Evolutionary conservation across 306 rosid species (phyloP).

Genomic region (Alnus rubra): DNA sequence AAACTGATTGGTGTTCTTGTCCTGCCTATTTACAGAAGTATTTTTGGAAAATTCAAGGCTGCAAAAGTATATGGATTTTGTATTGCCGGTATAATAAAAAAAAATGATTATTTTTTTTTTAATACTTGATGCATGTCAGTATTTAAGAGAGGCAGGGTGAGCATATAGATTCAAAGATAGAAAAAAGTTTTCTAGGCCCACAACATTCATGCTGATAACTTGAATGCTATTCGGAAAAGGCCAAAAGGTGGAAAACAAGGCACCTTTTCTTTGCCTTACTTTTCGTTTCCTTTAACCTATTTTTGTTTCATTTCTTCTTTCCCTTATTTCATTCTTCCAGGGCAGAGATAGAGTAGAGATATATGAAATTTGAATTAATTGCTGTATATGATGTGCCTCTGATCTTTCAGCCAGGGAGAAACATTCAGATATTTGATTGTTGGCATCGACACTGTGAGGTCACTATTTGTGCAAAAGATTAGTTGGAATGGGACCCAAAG

Average conservation of each 20-base stretch:
- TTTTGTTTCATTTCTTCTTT: background rate
- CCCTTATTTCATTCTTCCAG: slow-evolving; percentile 15
- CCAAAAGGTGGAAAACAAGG: slow-evolving; percentile 31
- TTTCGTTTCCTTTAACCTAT: slow-evolving; percentile 2
- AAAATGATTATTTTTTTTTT: too few relatives aligned
- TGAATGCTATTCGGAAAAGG: slow-evolving; percentile 21
- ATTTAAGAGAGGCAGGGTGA: too few relatives aligned
- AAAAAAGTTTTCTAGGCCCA: slow-evolving; percentile 7
- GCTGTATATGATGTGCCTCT: slow-evolving; percentile 26
- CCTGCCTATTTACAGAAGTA: background rate
- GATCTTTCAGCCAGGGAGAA: slow-evolving; percentile 28
- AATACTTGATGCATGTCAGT: too few relatives aligned
- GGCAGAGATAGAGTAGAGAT: background rate
- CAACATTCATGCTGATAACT: slow-evolving; percentile 26
- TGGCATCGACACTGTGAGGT: slow-evolving; percentile 29
- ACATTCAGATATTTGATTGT: slow-evolving; percentile 40
- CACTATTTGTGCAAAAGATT: slow-evolving; percentile 29
- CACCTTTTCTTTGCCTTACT: background rate
- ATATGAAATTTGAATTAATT: slow-evolving; percentile 9
- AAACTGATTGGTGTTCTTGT: too few relatives aligned
- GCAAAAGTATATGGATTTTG: background rate
- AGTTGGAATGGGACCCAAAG: slow-evolving; percentile 42
- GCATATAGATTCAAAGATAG: background rate
- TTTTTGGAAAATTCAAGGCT: background rate
- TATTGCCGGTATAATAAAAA: too few relatives aligned